Evolutionary conservation across 1,284 basidiomycete genomes (phyloP).

Genomic region (Ustilago hordei): DNA sequence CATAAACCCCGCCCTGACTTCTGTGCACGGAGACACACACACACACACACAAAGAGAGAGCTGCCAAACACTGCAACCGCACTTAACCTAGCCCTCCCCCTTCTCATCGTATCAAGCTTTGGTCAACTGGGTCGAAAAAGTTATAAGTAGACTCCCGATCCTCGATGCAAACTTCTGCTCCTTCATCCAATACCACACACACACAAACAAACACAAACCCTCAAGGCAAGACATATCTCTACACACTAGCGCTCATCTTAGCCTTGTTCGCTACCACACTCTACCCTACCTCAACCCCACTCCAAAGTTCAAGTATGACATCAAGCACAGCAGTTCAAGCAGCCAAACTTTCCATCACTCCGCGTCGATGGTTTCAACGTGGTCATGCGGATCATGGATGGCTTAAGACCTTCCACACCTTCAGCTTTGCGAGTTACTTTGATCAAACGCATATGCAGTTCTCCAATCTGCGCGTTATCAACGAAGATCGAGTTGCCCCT

Average conservation of each 20-base stretch:
- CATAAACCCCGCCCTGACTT: not conserved
- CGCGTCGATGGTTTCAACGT: constrained; percentile 40
- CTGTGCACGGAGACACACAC: too few relatives aligned
- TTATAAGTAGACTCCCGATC: not conserved
- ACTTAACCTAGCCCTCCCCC: too few relatives aligned
- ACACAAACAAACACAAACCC: not conserved
- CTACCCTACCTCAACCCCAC: constrained; percentile 3
- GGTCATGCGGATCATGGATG: constrained; percentile 79
- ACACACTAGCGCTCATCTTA: not conserved
- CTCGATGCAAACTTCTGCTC: constrained; percentile 1
- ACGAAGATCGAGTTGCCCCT: constrained; percentile 87
- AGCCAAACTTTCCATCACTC: constrained; percentile 33
- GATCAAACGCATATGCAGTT: constrained; percentile 74
- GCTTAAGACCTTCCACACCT: constrained; percentile 75
- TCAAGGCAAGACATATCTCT: not conserved
- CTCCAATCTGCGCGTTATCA: constrained; percentile 75
- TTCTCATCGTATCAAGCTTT: not conserved
- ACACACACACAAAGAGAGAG: not conserved
- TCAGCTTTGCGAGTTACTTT: constrained; percentile 82
- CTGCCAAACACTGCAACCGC: not conserved
- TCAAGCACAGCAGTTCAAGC: constrained; percentile 16
- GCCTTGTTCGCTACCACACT: constrained; percentile 4
- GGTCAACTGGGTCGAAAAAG: not conserved
- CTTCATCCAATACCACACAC: not conserved
- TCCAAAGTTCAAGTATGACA: constrained; percentile 12